Evolutionary conservation across 495 filamentous ascomycete genomes (phyloP).

Genomic region (Cryomyces minteri): DNA sequence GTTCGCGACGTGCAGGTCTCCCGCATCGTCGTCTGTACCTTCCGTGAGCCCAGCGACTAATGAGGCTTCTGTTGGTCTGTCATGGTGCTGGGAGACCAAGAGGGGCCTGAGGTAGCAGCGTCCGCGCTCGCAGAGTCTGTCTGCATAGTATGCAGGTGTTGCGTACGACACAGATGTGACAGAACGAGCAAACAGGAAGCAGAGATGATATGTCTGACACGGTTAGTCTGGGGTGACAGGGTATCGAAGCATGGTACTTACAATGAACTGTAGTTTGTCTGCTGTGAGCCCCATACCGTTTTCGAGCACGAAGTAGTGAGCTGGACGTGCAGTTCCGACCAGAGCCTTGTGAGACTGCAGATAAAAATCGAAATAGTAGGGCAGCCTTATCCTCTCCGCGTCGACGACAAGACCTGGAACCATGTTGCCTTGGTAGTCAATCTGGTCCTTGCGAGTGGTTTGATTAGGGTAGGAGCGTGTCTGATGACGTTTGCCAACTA

Average conservation of each 20-base stretch:
- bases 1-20: neutral
- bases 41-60: neutral
- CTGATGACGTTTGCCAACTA: constrained; percentile 81
- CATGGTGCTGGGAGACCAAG: neutral
- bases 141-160: constrained; percentile 23
- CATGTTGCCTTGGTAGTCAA: constrained; percentile 42
- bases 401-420: constrained; percentile 71
- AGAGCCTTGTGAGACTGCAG: constrained; percentile 52
- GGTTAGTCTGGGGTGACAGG: neutral
- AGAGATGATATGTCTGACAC: constrained; percentile 16
- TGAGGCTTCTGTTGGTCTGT: neutral
- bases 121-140: constrained; percentile 20
- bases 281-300: constrained; percentile 21
- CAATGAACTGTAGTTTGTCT: constrained; percentile 7
- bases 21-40: neutral
- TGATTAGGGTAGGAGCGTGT: constrained; percentile 57
- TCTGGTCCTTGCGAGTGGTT: constrained; percentile 20
- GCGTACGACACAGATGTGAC: constrained; percentile 19
- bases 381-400: constrained; percentile 44
- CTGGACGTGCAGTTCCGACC: constrained; percentile 20
- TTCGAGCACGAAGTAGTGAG: constrained; percentile 22
- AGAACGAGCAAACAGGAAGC: constrained; percentile 21
- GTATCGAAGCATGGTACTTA: neutral
- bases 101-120: constrained; percentile 11
- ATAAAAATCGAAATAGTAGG: constrained; percentile 61